Evolutionary conservation across 176 grass and related monocot genomes (phyloP), one percentile per base, ranked within the genome.

Genomic region (Zoysia japonica): DNA sequence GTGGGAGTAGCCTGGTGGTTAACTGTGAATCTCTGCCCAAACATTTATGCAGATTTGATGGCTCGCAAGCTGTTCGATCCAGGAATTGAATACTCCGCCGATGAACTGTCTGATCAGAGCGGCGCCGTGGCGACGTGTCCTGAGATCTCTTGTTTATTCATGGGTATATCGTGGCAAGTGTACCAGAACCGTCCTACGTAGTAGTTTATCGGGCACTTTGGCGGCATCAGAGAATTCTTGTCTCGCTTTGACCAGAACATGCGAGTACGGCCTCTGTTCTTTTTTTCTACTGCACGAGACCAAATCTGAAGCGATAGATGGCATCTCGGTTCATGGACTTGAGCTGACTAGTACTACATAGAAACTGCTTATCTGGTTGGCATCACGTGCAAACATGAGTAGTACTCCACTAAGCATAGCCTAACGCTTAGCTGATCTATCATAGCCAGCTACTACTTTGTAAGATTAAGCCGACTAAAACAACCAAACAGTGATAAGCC

Each of bases 81-180:
- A 89, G 77, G 68, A 3, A 85, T 85, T 84, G 69, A 88, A 65
- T 50, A 77, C 53, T 48, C 35, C 28, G 56, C 55, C 35, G 57
- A 70, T 80, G 82, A 85, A 88, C 87, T 88, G 87, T 80, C 81
- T 28, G 77, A 79, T 76, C 65, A 50, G 57, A 44, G 28, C 72
- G 87, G 82, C 71, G 82, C 71, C 87, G 65, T 87, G 67, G 79
- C 42, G 63, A 41, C 85, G 82, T 83, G 85, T 67, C 85, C 42
- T 5, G 9, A 43, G 74, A 78, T 59, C 6, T 45, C 44, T 83
- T 73, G n/a, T 88, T 78, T 88, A 79, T 79, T 44, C 44, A 6
- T 42, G 72, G 35, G 51, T 66, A 41, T 67, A 53, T n/a, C 11
- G 67, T 60, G 53, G 80, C 86, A 78, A 88, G 45, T 75, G 86